phyloP scores from a whole-genome alignment of 371 early-diverging fungal species.

The Choanephora cucurbitarum region DNA sequence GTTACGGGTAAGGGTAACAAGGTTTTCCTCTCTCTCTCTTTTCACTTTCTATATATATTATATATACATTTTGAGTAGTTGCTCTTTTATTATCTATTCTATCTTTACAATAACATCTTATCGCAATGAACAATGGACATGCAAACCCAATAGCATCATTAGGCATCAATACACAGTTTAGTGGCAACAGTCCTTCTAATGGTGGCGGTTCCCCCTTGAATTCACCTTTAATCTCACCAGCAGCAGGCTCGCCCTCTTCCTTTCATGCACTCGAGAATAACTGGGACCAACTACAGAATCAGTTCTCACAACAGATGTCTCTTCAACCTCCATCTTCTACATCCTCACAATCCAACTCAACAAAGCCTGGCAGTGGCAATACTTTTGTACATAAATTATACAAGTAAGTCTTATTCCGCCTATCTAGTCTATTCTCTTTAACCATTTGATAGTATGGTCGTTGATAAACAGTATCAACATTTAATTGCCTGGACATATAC shows the following conservation, averaged over 20 bases:
- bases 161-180: constrained; percentile 32
- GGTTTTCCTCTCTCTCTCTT: neutral
- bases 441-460: constrained; percentile 16
- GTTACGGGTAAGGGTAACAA: neutral
- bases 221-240: constrained; percentile 39
- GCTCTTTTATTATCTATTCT: constrained; percentile 11
- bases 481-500: constrained; percentile 81
- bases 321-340: constrained; percentile 28
- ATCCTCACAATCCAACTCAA: constrained; percentile 10
- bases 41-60: neutral
- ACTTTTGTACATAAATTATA: constrained; percentile 47
- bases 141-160: constrained; percentile 20
- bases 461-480: constrained; percentile 57
- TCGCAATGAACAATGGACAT: constrained; percentile 24
- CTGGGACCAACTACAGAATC: constrained; percentile 33
- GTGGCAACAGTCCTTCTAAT: constrained; percentile 32
- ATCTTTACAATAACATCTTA: neutral
- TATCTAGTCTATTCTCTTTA: neutral
- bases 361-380: constrained; percentile 23
- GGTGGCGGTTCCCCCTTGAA: neutral
- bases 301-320: constrained; percentile 35
- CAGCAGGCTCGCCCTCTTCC: constrained; percentile 27
- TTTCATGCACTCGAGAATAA: constrained; percentile 17
- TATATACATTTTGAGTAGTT: too few species aligned
- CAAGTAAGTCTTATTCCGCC: constrained; percentile 29